Conservation (phyloP, 805 yeast genomes). For the Zygoascus flipseniorum region DNA sequence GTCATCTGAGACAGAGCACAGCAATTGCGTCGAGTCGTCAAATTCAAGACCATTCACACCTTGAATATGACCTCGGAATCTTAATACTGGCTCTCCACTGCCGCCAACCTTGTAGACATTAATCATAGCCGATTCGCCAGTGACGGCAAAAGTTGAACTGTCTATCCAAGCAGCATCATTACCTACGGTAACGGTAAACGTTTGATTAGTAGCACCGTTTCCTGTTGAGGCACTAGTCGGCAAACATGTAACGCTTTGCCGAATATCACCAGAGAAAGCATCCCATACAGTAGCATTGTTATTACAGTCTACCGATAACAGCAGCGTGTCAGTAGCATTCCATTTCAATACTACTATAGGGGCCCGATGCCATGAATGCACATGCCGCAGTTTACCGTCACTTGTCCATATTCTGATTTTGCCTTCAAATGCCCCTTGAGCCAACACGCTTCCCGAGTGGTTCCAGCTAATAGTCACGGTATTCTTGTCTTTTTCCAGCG, state of each 20-base stretch:
- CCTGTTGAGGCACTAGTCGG: background rate
- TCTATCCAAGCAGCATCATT: constrained; percentile 70
- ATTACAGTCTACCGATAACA: constrained; percentile 53
- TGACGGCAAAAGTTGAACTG: constrained; percentile 57
- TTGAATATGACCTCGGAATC: constrained; percentile 56
- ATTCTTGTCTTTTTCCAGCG: constrained; percentile 15
- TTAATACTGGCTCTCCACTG: constrained; percentile 41
- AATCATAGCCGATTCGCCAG: constrained; percentile 49
- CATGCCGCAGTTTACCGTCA: constrained; percentile 56
- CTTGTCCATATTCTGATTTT: constrained; percentile 73
- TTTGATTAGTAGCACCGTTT: background rate
- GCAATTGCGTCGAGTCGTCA: constrained; percentile 40
- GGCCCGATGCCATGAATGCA: constrained; percentile 40
- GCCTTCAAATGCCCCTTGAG: constrained; percentile 62
- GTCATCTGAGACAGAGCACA: constrained; percentile 77
- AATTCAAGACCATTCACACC: constrained; percentile 50
- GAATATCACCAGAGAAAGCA: constrained; percentile 40
- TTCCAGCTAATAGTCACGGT: constrained; percentile 47
- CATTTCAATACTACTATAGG: constrained; percentile 53
- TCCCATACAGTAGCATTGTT: constrained; percentile 61
- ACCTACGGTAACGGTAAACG: constrained; percentile 25
- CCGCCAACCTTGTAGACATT: constrained; percentile 43
- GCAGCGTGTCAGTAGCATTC: constrained; percentile 46
- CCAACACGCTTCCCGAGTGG: constrained; percentile 49
- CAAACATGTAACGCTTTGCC: constrained; percentile 7